Percentiles rank a stretch among this genome's conserved stretches.
phyloP scores from a whole-genome alignment of 2,329 filamentous ascomycete genomes.

The Hirsutella thompsonii region DNA sequence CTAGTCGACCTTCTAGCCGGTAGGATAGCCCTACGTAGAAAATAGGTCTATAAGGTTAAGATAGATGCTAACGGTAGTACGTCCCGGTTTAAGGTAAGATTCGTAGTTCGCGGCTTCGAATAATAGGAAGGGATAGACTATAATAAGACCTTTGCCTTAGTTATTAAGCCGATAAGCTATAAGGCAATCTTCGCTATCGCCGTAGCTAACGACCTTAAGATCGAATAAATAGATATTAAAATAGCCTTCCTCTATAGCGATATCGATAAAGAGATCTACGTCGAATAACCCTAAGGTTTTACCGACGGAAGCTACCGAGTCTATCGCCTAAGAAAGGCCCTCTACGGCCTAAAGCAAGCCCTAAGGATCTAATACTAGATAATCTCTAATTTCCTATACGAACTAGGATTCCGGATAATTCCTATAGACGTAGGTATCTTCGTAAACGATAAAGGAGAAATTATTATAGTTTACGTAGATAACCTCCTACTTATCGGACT shows the following conservation, averaged over 20 bases:
- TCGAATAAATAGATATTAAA: background rate
- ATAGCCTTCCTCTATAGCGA: background rate
- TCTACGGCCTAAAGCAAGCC: background rate
- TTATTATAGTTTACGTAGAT: background rate
- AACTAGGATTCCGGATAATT: background rate
- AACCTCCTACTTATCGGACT: background rate
- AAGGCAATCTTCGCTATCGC: background rate
- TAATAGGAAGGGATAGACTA: background rate
- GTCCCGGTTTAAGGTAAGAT: background rate
- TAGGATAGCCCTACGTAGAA: background rate
- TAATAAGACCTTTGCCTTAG: background rate
- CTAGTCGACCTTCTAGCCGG: background rate
- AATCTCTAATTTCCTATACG: background rate
- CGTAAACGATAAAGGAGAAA: background rate
- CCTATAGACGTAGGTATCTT: background rate
- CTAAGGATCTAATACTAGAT: background rate
- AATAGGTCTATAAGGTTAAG: background rate
- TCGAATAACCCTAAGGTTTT: background rate
- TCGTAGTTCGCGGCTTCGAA: background rate
- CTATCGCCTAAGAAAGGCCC: background rate
- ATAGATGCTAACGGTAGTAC: background rate
- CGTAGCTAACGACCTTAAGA: background rate
- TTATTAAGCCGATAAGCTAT: background rate
- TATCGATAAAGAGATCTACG: background rate
- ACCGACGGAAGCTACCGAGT: background rate